Evolutionary conservation across 495 filamentous ascomycete species (phyloP).

Genomic region (Talaromyces proteolyticus): DNA sequence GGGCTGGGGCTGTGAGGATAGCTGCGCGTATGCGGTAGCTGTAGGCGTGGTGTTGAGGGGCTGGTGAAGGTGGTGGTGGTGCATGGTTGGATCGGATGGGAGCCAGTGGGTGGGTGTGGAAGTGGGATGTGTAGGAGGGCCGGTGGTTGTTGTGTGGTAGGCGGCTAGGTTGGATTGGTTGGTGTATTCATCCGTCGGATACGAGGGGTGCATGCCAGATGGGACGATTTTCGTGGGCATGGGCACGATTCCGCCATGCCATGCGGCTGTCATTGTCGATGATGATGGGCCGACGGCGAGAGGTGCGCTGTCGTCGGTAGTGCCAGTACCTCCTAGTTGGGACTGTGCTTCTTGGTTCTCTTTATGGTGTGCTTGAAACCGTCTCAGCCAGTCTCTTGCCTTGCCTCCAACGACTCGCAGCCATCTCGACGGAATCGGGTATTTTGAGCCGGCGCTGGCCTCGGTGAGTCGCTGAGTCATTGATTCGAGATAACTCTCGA

Average conservation of each 20-base stretch:
- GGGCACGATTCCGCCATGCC: constrained; percentile 5
- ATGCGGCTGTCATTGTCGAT: background rate
- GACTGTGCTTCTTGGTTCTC: constrained; percentile 5
- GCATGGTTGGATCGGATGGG: background rate
- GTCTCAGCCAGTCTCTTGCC: constrained; percentile 30
- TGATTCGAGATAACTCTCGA: constrained; percentile 38
- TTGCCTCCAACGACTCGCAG: constrained; percentile 28
- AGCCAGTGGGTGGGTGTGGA: background rate
- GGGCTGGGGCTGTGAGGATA: background rate
- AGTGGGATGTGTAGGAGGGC: too few relatives aligned
- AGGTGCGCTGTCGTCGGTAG: background rate
- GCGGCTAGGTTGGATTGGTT: background rate
- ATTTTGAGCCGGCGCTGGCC: constrained; percentile 31
- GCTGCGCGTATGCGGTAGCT: background rate
- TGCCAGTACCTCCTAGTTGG: background rate
- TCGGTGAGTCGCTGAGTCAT: constrained; percentile 30
- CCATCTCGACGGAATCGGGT: constrained; percentile 33
- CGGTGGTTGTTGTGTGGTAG: background rate
- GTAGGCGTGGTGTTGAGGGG: background rate
- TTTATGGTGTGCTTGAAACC: constrained; percentile 20
- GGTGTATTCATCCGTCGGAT: background rate
- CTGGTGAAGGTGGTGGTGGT: background rate
- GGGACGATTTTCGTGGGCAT: background rate
- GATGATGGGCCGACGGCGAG: background rate
- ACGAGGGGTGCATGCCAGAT: background rate